Base-by-base conservation (phyloP, 306 rosid genomes). In the Fragaria iinumae region DNA sequence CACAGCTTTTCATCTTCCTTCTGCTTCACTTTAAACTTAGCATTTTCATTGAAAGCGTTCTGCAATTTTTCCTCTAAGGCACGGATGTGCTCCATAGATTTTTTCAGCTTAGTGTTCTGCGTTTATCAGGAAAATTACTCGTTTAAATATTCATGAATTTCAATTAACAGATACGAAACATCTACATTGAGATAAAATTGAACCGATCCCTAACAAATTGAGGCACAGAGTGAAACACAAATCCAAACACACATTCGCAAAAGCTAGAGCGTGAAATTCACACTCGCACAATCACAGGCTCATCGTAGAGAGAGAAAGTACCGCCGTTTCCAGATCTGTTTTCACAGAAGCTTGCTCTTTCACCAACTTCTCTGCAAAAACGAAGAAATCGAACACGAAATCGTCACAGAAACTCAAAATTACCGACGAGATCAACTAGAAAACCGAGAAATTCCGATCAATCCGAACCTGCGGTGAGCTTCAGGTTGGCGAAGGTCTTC, bases 261-360 rank as follows among this genome's bases (percentile, higher is more conserved):
- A 34, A 34, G 9, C 65, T 63, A n/a, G 72, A 20, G 48, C 66
- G 67, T n/a, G 67, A 6, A 68, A 55, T 10, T 23, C 64, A 55
- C 41, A 29, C 66, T 25, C 32, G 36, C 43, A 4, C 34, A 50
- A 38, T 32, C 14, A 53, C 71, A 72, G 38, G 60, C 56, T 29
- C 71, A 34, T 0, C 74, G 44, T 25, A 56, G 41, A 73, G 23
- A 76, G 48, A 80, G 68, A 67, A 67, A 68, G 78, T 84, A 92
- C 98, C 91, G 93, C 96, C 83, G 87, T 90, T 72, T 95, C 97
- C 72, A 95, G 93, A 77, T 92, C 93, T 23, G 96, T 86, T 88
- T 90, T 92, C 80, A 86, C 87, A 14, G 96, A 90, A 79, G 96
- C 97, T 86, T 92, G 97, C 65, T 95, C 97, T 74, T 90, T 95